These are phyloP conservation scores for Sporothrix schenckii DNA, from an alignment of 2,329 filamentous ascomycete genomes.

Conservation along the genomic window DNA sequence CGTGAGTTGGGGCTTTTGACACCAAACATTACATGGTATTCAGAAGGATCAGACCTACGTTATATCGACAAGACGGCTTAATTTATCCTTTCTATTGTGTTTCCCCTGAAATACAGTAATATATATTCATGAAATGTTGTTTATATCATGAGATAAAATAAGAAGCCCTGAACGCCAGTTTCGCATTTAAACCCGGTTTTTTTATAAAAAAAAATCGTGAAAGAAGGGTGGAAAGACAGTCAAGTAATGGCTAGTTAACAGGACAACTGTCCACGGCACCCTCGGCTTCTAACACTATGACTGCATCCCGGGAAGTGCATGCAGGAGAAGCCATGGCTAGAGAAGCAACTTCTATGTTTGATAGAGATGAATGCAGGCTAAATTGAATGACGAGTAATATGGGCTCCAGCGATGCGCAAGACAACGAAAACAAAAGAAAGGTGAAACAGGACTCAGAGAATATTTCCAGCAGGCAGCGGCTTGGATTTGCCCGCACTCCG, in stretches of 20 bases:
- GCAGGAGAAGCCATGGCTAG: not conserved
- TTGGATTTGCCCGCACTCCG: not conserved
- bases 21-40: not conserved
- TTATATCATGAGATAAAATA: too few species aligned
- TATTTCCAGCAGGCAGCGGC: not conserved
- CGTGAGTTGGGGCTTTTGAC: too few species aligned
- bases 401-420: not conserved
- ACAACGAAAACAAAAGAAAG: not conserved
- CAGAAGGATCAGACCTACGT: not conserved
- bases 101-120: too few species aligned
- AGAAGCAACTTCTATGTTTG: not conserved
- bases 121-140: too few species aligned
- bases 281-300: slow-evolving; percentile 12
- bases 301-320: not conserved
- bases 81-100: too few species aligned
- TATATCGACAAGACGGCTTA: too few species aligned
- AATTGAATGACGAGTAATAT: slow-evolving; percentile 2
- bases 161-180: too few species aligned
- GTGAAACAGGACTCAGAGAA: not conserved
- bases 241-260: too few species aligned
- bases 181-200: too few species aligned
- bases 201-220: too few species aligned
- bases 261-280: too few species aligned
- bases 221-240: too few species aligned
- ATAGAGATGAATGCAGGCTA: slow-evolving; percentile 1